A percentile compares a stretch with the other conserved stretches of the same genome.
These are phyloP conservation scores for Gossypium lobatum DNA, from an alignment of 441 rosid species.

Conservation along the genomic window DNA sequence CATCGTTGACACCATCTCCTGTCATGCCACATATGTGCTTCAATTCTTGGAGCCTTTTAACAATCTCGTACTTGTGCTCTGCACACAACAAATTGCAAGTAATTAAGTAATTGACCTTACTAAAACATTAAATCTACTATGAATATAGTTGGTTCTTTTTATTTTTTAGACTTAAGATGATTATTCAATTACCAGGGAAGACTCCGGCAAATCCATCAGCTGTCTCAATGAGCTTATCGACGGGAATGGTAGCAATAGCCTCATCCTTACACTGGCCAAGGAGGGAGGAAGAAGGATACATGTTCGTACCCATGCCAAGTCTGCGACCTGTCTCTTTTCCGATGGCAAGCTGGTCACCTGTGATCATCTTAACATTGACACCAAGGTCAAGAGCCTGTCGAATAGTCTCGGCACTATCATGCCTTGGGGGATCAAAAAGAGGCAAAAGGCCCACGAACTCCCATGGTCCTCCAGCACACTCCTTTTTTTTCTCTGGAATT, in stretches of 20 bases:
- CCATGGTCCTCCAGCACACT: constrained; percentile 70
- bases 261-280: constrained; percentile 60
- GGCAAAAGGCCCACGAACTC: constrained; percentile 89
- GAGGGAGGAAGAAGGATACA: constrained; percentile 87
- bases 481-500: constrained; percentile 68
- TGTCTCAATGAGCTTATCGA: constrained; percentile 74
- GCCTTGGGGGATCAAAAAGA: constrained; percentile 91
- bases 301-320: constrained; percentile 93
- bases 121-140: neutral
- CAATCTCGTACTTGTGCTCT: constrained; percentile 94
- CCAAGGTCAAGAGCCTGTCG: constrained; percentile 89
- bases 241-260: constrained; percentile 48
- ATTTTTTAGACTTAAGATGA: neutral
- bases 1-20: constrained; percentile 93
- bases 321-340: constrained; percentile 92
- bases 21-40: constrained; percentile 95
- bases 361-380: constrained; percentile 94
- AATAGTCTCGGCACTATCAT: constrained; percentile 90
- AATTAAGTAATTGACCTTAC: neutral
- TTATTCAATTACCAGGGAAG: constrained; percentile 61
- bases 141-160: neutral
- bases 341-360: constrained; percentile 93
- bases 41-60: constrained; percentile 73
- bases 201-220: constrained; percentile 97
- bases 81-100: constrained; percentile 8